A percentile compares a stretch with the other conserved stretches of the same genome.
phyloP scores from a whole-genome alignment of 1,139 yeast species.

The Candida anutae region DNA sequence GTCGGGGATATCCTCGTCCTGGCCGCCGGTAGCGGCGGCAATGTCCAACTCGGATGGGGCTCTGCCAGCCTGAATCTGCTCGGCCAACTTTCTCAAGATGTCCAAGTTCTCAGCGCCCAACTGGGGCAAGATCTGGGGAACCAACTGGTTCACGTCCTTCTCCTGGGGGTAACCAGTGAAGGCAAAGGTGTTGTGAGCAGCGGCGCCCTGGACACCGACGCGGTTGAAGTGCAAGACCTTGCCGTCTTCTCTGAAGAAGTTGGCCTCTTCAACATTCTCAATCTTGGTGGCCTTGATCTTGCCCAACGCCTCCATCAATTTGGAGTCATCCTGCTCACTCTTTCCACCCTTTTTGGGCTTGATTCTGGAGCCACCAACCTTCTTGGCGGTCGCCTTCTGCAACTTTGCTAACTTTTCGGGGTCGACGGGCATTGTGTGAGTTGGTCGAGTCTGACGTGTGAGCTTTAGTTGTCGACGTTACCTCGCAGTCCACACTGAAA shows the following conservation, averaged over 20 bases:
- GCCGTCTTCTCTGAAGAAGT: slow-evolving; percentile 96
- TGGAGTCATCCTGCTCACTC: slow-evolving; percentile 78
- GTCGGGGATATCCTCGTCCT: slow-evolving; percentile 81
- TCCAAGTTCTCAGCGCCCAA: slow-evolving; percentile 94
- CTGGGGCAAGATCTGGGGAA: slow-evolving; percentile 93
- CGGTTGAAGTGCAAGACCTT: slow-evolving; percentile 92
- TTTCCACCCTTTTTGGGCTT: slow-evolving; percentile 62
- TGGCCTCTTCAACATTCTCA: slow-evolving; percentile 91
- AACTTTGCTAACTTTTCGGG: slow-evolving; percentile 83
- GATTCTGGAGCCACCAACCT: slow-evolving; percentile 87
- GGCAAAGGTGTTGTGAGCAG: slow-evolving; percentile 86
- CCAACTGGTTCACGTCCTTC: slow-evolving; percentile 85
- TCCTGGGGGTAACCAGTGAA: slow-evolving; percentile 94
- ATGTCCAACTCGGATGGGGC: slow-evolving; percentile 40
- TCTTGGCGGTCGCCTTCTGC: slow-evolving; percentile 67
- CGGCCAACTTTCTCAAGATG: slow-evolving; percentile 84
- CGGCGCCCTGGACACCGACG: slow-evolving; percentile 91
- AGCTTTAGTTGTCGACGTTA: background rate
- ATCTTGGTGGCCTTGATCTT: slow-evolving; percentile 86
- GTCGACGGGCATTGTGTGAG: slow-evolving; percentile 62
- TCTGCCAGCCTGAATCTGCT: slow-evolving; percentile 67
- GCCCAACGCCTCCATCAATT: slow-evolving; percentile 82
- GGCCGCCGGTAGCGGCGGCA: slow-evolving; percentile 45
- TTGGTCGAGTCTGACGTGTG: slow-evolving; percentile 3
- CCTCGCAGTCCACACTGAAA: background rate